Percentiles rank a stretch among this genome's conserved stretches.
Conservation (phyloP, 169 alveolate genomes). For the Hammondia hammondi region DNA sequence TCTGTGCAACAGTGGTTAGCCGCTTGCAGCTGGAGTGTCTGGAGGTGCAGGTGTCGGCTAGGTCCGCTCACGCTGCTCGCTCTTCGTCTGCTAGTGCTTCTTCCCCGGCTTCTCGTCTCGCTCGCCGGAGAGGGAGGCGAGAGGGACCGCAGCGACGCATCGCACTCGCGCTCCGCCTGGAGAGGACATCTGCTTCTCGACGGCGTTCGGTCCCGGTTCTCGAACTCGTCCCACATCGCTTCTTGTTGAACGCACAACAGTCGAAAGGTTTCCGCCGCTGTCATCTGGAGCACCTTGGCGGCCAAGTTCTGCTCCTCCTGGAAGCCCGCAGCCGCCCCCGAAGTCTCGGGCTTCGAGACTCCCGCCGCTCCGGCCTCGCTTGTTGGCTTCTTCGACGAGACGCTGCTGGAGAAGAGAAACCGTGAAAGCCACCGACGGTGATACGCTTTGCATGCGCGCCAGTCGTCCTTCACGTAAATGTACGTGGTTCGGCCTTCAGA, state of each 20-base stretch:
- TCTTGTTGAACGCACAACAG: neutral
- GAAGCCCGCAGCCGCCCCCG: neutral
- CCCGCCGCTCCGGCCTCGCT: neutral
- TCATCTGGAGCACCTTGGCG: neutral
- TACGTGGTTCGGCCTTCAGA: conserved; percentile 85
- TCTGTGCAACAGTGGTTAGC: neutral
- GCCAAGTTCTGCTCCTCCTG: neutral
- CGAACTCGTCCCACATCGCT: conserved; percentile 20
- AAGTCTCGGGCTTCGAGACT: neutral
- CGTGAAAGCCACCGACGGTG: conserved; percentile 66
- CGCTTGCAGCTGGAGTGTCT: neutral
- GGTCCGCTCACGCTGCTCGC: conserved; percentile 11
- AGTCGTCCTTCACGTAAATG: conserved; percentile 83
- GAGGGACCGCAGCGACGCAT: neutral
- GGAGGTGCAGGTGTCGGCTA: neutral
- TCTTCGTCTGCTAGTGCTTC: neutral
- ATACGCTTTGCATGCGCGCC: conserved; percentile 73
- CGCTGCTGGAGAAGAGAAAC: neutral
- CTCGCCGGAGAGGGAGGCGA: neutral
- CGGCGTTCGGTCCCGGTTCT: neutral
- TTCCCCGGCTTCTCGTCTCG: neutral
- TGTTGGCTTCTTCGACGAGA: too few relatives aligned
- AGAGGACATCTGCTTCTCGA: neutral
- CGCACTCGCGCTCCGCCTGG: neutral
- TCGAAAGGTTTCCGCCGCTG: neutral